Conservation (phyloP, 306 rosid species). For the Pueraria montana region DNA sequence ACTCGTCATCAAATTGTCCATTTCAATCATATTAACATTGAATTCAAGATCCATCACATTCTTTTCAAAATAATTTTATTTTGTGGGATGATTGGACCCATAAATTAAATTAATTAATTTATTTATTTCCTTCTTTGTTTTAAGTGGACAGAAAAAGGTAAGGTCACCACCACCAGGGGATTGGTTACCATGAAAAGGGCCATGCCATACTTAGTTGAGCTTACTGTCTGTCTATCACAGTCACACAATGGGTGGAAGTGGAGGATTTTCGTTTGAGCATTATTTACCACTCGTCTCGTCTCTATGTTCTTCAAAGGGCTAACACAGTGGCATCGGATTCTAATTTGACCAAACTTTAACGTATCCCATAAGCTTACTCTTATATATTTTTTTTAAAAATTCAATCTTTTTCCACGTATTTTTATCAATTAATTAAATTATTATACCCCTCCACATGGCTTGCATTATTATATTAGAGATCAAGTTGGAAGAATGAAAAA, state of each 20-base stretch:
- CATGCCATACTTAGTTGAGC: constrained; percentile 40
- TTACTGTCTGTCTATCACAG: constrained; percentile 34
- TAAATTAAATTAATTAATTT: not conserved
- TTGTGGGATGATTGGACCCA: constrained; percentile 7
- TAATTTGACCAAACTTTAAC: constrained; percentile 48
- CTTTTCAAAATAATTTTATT: not conserved
- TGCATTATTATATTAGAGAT: not conserved
- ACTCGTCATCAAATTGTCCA: constrained; percentile 8
- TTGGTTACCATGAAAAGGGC: constrained; percentile 42
- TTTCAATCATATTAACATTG: constrained; percentile 28
- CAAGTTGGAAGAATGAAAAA: constrained; percentile 10
- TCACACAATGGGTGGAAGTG: constrained; percentile 43
- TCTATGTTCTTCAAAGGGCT: constrained; percentile 31
- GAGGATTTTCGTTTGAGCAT: constrained; percentile 33
- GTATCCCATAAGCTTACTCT: constrained; percentile 28
- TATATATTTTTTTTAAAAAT: not conserved
- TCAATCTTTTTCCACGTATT: not conserved
- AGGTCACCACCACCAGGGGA: constrained; percentile 14
- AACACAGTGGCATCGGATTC: constrained; percentile 50
- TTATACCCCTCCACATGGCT: constrained; percentile 35
- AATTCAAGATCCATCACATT: constrained; percentile 23
- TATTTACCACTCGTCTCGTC: constrained; percentile 50
- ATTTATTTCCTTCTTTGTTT: not conserved
- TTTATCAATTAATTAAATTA: constrained; percentile 8
- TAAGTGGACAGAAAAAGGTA: constrained; percentile 43